Evolutionary conservation across 306 rosid species (phyloP), one percentile per base, ranked within the genome.

Genomic region (Prunus padus): DNA sequence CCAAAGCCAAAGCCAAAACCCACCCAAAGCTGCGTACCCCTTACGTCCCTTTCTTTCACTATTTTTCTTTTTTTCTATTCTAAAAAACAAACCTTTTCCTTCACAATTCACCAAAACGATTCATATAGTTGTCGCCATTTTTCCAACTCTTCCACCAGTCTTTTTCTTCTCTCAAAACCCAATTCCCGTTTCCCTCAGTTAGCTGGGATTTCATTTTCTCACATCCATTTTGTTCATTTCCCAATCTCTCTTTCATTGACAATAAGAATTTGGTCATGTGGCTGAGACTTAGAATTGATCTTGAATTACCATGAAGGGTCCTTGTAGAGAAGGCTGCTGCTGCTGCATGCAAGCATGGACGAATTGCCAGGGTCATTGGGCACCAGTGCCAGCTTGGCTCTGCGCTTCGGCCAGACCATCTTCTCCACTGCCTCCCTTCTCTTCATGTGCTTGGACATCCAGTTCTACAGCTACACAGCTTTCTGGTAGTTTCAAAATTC

Each of bases 341-440:
- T 5, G 37, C 65, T 60, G 70, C 79, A 70, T 76, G 85, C 79
- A 52, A 76, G 69, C 76, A 93, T 90, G 97, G 97, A 87, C 69
- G 97, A 92, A 70, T 40, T 92, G 85, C 92, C 97, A 4, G 99
- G 99, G 44, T 87, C 96, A 30, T 88, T 95, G 86, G 99, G 99
- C 65, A 92, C 91, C 26, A 92, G 97, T 76, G 93, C 98, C 69
- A 90, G 99, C 84, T 89, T 92, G 77, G 97, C 97, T 80, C 93
- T 95, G 80, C 88, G 98, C 14, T 78, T 95, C 81, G 99, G 99
- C 11, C 99, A 95, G 84, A 80, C 91, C 42, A 85, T 90, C 11
- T 90, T 95, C 79, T 89, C 98, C 74, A 84, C 89, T 4, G 92
- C 98, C 31, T 90, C 99, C 20, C 97, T 95, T 80, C 85, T 92